These are phyloP conservation scores for Aspergillus indologenus DNA, from an alignment of 495 filamentous ascomycete species.

Conservation along the genomic window DNA sequence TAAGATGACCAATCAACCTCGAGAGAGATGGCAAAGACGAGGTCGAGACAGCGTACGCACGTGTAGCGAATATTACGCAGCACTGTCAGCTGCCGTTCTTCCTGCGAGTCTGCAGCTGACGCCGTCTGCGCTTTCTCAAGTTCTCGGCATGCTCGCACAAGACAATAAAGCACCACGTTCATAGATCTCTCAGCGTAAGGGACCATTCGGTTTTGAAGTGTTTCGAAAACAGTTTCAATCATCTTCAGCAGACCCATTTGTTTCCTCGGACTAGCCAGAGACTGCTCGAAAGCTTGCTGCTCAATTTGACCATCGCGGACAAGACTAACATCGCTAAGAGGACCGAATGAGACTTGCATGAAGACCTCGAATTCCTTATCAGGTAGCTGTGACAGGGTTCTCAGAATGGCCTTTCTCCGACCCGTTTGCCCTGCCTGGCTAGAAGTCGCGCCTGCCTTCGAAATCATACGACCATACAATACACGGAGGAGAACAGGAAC, in stretches of 20 bases:
- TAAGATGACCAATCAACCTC: slow-evolving; percentile 69
- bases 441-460: slow-evolving; percentile 62
- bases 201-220: slow-evolving; percentile 65
- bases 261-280: slow-evolving; percentile 63
- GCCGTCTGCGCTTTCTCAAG: slow-evolving; percentile 38
- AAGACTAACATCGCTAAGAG: slow-evolving; percentile 57
- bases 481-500: slow-evolving; percentile 85
- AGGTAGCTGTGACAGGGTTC: slow-evolving; percentile 56
- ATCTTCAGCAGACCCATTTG: slow-evolving; percentile 88
- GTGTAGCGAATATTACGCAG: slow-evolving; percentile 68
- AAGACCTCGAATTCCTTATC: slow-evolving; percentile 71
- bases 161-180: slow-evolving; percentile 74
- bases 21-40: slow-evolving; percentile 67
- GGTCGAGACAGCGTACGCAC: slow-evolving; percentile 73
- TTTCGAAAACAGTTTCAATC: slow-evolving; percentile 81
- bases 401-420: slow-evolving; percentile 63
- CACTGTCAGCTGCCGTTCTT: slow-evolving; percentile 51
- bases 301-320: slow-evolving; percentile 51
- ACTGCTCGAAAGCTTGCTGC: slow-evolving; percentile 46
- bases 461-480: slow-evolving; percentile 84
- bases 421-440: slow-evolving; percentile 56
- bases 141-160: slow-evolving; percentile 65
- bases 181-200: slow-evolving; percentile 61
- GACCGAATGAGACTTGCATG: slow-evolving; percentile 75
- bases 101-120: slow-evolving; percentile 38